Base-by-base conservation (phyloP, 441 rosid genomes). In the Gossypium davidsonii region DNA sequence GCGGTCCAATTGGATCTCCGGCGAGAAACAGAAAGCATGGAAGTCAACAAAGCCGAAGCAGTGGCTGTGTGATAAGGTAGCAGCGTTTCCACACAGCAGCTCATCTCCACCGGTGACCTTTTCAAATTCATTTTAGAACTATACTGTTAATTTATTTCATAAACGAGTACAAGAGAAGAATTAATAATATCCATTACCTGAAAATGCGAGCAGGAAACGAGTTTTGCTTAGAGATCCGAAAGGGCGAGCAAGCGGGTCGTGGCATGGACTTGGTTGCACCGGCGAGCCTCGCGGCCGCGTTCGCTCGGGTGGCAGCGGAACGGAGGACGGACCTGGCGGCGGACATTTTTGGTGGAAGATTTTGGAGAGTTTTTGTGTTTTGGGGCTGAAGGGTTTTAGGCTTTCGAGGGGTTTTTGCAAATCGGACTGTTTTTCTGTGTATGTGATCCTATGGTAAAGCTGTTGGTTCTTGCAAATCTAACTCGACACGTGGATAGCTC, bases 21-120 rank as follows among this genome's bases (percentile, higher is more conserved):
- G 74, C 76, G 76, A 44, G 92, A 86, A 34, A 80, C 89, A 1
- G 94, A 85, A 10, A 92, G 91, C 98, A 83, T 90, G 15, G 97
- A 94, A 83, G 86, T 92, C 70, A 94, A 91, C 83, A 94, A 83
- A 9, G 97, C 92, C 3, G 97, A 88, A 46, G 98, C 97, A 28
- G 94, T 94, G 51, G 89, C 97, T 5, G 92, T 85, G 83, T 94
- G 95, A 79, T 86, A 88, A 66, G 98, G 98, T 73, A 89, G 74
- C 90, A 92, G 69, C 20, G 95, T 82, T 76, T 88, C 96, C 21
- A 87, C 85, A 67, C 94, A 86, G 77, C 85, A 85, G 84, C 95
- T 87, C 85, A 89, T 20, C 81, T 85, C 90, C 79, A 90, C 89
- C 12, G 97, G 96, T 12, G 90, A 89, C 82, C 98, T 93, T 77